These are phyloP conservation scores for Pseudogymnoascus sp. DNA, from an alignment of 2,329 filamentous ascomycete genomes.

Conservation along the genomic window DNA sequence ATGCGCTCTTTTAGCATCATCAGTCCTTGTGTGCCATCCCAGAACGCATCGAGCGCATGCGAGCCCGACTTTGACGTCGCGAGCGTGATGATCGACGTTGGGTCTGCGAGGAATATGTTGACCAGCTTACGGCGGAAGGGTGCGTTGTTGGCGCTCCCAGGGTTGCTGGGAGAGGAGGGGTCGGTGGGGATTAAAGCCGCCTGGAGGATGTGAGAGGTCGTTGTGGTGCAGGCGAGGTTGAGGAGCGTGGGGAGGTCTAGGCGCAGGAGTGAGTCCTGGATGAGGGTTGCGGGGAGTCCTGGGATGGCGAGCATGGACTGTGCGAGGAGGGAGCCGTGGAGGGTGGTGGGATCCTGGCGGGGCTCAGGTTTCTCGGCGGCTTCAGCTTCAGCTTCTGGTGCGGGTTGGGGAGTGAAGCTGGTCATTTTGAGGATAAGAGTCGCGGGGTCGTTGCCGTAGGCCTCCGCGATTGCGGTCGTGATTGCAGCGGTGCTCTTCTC, in stretches of 20 bases:
- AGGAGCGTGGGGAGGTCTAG: conserved; percentile 50
- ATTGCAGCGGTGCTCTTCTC: conserved; percentile 43
- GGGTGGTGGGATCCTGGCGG: conserved; percentile 32
- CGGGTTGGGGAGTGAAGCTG: conserved; percentile 41
- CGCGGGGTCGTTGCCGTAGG: conserved; percentile 43
- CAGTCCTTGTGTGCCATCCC: conserved; percentile 54
- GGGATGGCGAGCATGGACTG: conserved; percentile 71
- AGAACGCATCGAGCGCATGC: conserved; percentile 60
- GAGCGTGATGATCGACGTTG: conserved; percentile 19
- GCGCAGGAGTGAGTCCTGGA: conserved; percentile 64
- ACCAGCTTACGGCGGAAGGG: conserved; percentile 58
- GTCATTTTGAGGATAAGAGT: conserved; percentile 53
- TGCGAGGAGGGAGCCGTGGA: conserved; percentile 77
- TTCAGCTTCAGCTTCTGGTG: conserved; percentile 35
- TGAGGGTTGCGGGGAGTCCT: conserved; percentile 58
- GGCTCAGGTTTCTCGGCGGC: conserved; percentile 22
- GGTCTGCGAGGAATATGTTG: conserved; percentile 42
- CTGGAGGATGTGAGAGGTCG: conserved; percentile 56
- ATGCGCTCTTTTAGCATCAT: conserved; percentile 62
- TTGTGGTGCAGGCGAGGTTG: conserved; percentile 48
- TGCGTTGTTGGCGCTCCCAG: conserved; percentile 39
- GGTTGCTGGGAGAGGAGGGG: conserved; percentile 33
- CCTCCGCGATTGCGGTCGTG: conserved; percentile 45
- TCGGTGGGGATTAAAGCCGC: conserved; percentile 47
- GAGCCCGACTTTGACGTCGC: conserved; percentile 54